These are phyloP conservation scores for Seiridium unicorne DNA, from an alignment of 2,329 filamentous ascomycete species.

Conservation along the genomic window DNA sequence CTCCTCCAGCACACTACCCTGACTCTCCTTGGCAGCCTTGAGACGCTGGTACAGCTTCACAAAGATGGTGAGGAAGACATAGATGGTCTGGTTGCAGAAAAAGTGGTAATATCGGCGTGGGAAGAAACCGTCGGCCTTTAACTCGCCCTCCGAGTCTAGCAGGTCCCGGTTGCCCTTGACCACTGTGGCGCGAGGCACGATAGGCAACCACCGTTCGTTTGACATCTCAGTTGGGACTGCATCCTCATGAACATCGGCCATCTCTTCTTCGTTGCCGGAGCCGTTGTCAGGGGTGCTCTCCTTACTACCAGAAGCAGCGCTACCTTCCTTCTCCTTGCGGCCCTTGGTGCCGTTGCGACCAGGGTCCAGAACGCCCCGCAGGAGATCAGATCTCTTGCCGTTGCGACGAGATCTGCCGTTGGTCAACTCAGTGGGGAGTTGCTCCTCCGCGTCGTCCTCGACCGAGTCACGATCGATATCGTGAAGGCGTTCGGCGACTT, in stretches of 20 bases:
- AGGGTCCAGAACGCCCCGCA: constrained; percentile 82
- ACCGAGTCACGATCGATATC: constrained; percentile 69
- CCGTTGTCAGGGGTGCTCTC: constrained; percentile 83
- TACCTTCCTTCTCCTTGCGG: constrained; percentile 76
- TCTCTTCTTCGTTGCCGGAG: constrained; percentile 77
- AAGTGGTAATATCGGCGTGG: constrained; percentile 80
- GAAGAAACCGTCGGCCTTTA: constrained; percentile 78
- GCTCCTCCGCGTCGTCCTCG: constrained; percentile 76
- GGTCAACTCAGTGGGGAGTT: constrained; percentile 67
- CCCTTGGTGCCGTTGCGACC: constrained; percentile 68
- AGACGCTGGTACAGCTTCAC: constrained; percentile 86
- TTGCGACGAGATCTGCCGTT: constrained; percentile 68
- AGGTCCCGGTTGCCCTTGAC: constrained; percentile 52
- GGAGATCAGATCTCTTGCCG: constrained; percentile 76
- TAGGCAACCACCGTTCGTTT: constrained; percentile 64
- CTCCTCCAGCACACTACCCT: constrained; percentile 69
- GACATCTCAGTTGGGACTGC: constrained; percentile 58
- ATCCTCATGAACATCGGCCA: constrained; percentile 60
- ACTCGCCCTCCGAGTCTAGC: constrained; percentile 59
- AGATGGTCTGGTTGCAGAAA: constrained; percentile 88
- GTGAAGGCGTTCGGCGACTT: constrained; percentile 63
- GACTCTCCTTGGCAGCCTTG: constrained; percentile 77
- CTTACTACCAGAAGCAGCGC: constrained; percentile 74
- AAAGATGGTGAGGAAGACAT: constrained; percentile 93
- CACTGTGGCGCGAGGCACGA: constrained; percentile 55